Conservation (phyloP, 2,329 filamentous ascomycete genomes). For the Orbilia oligospora region DNA sequence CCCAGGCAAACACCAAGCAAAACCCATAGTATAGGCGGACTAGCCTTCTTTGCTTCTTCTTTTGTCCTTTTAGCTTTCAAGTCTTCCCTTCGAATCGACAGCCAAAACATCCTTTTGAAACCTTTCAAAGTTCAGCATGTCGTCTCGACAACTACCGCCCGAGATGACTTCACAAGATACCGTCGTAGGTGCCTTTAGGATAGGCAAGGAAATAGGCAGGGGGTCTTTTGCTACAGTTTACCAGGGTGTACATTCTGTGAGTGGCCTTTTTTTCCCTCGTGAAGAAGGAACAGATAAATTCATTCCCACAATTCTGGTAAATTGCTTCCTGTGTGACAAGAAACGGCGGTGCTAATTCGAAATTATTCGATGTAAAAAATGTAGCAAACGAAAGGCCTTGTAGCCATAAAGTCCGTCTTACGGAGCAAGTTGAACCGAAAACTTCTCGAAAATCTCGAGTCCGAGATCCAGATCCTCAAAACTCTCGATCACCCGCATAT, state of each 20-base stretch:
- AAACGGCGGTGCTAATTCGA: slow-evolving; percentile 34
- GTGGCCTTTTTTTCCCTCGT: slow-evolving; percentile 65
- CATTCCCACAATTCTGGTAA: slow-evolving; percentile 34
- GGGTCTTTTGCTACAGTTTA: slow-evolving; percentile 98
- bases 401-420: slow-evolving; percentile 97
- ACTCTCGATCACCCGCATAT: slow-evolving; percentile 95
- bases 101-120: neutral
- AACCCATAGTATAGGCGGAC: neutral
- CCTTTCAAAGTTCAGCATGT: slow-evolving; percentile 28
- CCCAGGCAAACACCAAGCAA: slow-evolving; percentile 25
- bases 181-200: slow-evolving; percentile 72
- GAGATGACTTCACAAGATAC: slow-evolving; percentile 59
- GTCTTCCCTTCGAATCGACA: slow-evolving; percentile 7
- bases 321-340: slow-evolving; percentile 14
- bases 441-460: slow-evolving; percentile 93
- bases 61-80: slow-evolving; percentile 21
- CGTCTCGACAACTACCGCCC: slow-evolving; percentile 56
- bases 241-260: slow-evolving; percentile 85
- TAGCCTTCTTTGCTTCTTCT: slow-evolving; percentile 26
- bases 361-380: slow-evolving; percentile 3
- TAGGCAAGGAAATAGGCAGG: slow-evolving; percentile 92
- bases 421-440: slow-evolving; percentile 92
- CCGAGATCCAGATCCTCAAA: slow-evolving; percentile 95
- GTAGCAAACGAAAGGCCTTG: slow-evolving; percentile 83
- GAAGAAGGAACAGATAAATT: slow-evolving; percentile 17